Base-by-base conservation (phyloP, 2,329 filamentous ascomycete species). In the Verticillium nonalfalfae region DNA sequence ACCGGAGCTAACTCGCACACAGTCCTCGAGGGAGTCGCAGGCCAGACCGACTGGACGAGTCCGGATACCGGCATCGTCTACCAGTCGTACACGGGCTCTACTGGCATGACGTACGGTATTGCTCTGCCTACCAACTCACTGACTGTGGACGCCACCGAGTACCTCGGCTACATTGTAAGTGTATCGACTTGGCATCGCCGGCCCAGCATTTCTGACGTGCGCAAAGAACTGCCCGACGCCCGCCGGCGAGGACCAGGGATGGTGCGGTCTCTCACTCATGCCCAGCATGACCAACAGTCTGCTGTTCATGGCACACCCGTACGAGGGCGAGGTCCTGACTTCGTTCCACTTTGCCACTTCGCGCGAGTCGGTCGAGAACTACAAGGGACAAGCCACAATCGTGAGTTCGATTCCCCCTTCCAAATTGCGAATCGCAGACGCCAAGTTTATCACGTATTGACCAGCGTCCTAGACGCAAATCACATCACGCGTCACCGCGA, bases 311-410 rank as follows among this genome's bases (percentile, higher is more conserved):
- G 82, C 82, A 2, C 88, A 83, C 78, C 80, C 84, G 3, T 76
- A 82, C 64, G 76, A 80, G 21, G 75, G 77, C 15, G 71, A 82
- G 39, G 76, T 88, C 58, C 73, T 83, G 34, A 86, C 85, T 0
- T 82, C 83, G 1, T 82, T 88, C 71, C 79, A 35, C 34, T 58
- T 26, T 21, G 10, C 36, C 21, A 11, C 56, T 18, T 18, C 14
- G 7, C 35, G 18, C 36, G 56, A 58, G n/a, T 58, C 79, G 63
- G 88, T 88, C 0, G 77, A 78, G 0, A 68, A 81, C 39, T 90
- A 90, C 71, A 78, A 78, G 1, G 88, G 88, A 60, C 78, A 85
- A 64, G 86, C 87, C 9, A 85, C 78, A 38, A 70, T 90, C 31
- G 58, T 59, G 14, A 52, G 58, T 55, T 26, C 26, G 26, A 26